These are phyloP conservation scores for Leccinum pachyderme DNA, from an alignment of 1,284 basidiomycete genomes.

Conservation along the genomic window DNA sequence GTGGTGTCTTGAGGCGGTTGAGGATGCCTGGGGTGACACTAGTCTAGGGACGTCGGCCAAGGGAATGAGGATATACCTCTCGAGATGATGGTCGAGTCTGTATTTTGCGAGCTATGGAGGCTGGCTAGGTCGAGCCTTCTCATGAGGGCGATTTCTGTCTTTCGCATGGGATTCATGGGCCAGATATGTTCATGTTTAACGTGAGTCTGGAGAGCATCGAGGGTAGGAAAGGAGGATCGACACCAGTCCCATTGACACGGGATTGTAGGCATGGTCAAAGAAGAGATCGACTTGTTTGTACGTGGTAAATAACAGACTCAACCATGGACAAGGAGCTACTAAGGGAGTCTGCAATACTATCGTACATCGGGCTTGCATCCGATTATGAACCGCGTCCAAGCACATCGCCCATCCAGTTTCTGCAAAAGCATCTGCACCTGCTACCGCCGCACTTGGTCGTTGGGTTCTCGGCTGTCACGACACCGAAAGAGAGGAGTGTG, in stretches of 20 bases:
- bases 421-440: constrained; percentile 53
- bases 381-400: constrained; percentile 61
- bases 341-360: constrained; percentile 41
- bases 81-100: constrained; percentile 11
- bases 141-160: constrained; percentile 30
- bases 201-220: constrained; percentile 42
- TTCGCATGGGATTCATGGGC: constrained; percentile 35
- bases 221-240: constrained; percentile 37
- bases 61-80: constrained; percentile 20
- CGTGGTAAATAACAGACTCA: constrained; percentile 13
- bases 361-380: constrained; percentile 60
- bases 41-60: constrained; percentile 3
- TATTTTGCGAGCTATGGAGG: constrained; percentile 31
- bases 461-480: constrained; percentile 60
- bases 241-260: constrained; percentile 53
- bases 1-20: constrained; percentile 1
- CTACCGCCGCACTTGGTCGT: constrained; percentile 65
- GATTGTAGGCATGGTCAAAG: not conserved
- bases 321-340: constrained; percentile 13
- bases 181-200: constrained; percentile 48
- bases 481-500: constrained; percentile 62
- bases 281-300: constrained; percentile 19
- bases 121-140: constrained; percentile 35
- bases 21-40: constrained; percentile 11
- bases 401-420: constrained; percentile 58